phyloP scores from a whole-genome alignment of 345 rosid species.

The Streptanthus diversifolius region DNA sequence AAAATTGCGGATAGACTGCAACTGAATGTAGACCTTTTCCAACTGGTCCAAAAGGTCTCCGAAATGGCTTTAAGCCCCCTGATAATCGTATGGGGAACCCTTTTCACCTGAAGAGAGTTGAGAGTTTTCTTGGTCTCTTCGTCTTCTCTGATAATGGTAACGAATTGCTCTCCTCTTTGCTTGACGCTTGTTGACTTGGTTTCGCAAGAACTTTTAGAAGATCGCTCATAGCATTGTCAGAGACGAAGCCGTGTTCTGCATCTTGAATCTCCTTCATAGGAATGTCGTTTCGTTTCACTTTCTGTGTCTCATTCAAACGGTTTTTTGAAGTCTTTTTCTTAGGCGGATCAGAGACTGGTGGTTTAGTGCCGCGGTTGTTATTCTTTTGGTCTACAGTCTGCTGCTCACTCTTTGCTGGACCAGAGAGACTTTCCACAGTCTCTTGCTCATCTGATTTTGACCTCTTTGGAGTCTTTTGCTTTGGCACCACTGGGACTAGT shows the following conservation, averaged over 20 bases:
- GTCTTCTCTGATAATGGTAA: constrained; percentile 19
- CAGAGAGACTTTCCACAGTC: background rate
- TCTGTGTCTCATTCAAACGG: constrained; percentile 15
- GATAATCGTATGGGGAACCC: background rate
- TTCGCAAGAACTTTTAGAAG: constrained; percentile 16
- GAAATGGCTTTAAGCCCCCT: background rate
- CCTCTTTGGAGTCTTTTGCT: constrained; percentile 28
- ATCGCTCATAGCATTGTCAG: constrained; percentile 23
- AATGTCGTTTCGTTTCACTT: background rate
- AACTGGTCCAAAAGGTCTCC: background rate
- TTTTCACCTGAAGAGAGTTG: constrained; percentile 46
- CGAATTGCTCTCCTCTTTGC: constrained; percentile 21
- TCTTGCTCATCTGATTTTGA: constrained; percentile 16
- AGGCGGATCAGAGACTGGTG: constrained; percentile 7
- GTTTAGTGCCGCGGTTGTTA: constrained; percentile 6
- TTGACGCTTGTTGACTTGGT: constrained; percentile 3
- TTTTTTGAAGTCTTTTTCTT: constrained; percentile 17
- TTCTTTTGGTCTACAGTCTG: background rate
- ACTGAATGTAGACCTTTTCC: too few species aligned
- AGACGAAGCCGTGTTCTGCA: background rate
- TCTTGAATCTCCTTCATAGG: constrained; percentile 7
- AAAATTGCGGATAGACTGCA: too few species aligned
- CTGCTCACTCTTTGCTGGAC: constrained; percentile 1
- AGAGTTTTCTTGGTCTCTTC: constrained; percentile 25
- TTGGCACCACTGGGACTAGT: constrained; percentile 2